A percentile compares a stretch with the other conserved stretches of the same genome.
These are phyloP conservation scores for Setaria italica DNA, from an alignment of 202 grass and related monocot genomes.

Conservation along the genomic window DNA sequence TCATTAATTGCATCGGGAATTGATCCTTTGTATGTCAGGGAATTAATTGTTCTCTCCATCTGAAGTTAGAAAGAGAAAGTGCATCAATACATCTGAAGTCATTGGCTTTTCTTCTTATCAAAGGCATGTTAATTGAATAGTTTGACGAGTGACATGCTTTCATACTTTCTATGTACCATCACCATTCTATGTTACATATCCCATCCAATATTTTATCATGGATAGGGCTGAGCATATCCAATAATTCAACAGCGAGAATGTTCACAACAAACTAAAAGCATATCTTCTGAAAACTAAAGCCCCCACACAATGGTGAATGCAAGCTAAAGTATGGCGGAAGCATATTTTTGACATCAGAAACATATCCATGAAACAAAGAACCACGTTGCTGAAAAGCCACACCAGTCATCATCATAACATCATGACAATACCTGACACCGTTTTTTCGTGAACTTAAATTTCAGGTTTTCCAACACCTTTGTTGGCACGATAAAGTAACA, in stretches of 20 bases:
- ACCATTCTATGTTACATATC: background rate
- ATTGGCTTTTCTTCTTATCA: background rate
- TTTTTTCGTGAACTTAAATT: background rate
- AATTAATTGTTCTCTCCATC: slow-evolving; percentile 74
- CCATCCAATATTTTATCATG: background rate
- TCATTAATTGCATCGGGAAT: slow-evolving; percentile 89
- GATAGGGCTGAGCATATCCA: background rate
- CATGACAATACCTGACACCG: background rate
- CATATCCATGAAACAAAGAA: background rate
- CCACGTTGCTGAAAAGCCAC: background rate
- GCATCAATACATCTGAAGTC: slow-evolving; percentile 4
- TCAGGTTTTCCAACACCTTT: background rate
- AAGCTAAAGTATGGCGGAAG: background rate
- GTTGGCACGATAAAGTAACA: background rate
- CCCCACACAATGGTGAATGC: background rate
- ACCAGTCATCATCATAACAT: background rate
- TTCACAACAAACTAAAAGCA: background rate
- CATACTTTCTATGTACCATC: background rate
- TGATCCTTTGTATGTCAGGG: slow-evolving; percentile 77
- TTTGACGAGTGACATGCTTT: background rate
- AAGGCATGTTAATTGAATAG: slow-evolving; percentile 1
- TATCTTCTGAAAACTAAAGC: slow-evolving; percentile 17
- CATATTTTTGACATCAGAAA: background rate
- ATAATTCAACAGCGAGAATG: background rate
- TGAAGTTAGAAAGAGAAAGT: slow-evolving; percentile 37